A percentile compares a stretch with the other conserved stretches of the same genome.
Conservation (phyloP, 441 rosid species). For the Eruca vesicaria region DNA sequence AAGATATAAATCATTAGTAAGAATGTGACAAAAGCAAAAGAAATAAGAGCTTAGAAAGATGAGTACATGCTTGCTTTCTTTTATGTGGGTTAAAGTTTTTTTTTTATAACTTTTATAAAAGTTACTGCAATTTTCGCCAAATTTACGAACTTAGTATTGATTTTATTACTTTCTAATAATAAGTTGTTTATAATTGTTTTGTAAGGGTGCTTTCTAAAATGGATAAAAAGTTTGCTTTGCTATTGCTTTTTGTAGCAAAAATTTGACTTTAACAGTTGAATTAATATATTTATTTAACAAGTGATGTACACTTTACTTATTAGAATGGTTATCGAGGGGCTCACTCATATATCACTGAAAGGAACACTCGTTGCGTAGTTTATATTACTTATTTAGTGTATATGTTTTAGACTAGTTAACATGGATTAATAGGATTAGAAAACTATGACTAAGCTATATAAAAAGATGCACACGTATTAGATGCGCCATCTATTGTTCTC, state of each 20-base stretch:
- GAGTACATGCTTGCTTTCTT: slow-evolving; percentile 22
- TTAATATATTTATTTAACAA: not conserved
- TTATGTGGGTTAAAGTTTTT: slow-evolving; percentile 26
- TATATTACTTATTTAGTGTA: not conserved
- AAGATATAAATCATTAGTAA: slow-evolving; percentile 16
- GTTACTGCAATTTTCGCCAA: slow-evolving; percentile 9
- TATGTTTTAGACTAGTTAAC: not conserved
- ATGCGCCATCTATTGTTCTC: not conserved
- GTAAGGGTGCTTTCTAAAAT: slow-evolving; percentile 19
- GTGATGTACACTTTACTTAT: slow-evolving; percentile 27
- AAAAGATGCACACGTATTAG: not conserved
- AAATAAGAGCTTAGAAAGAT: slow-evolving; percentile 24
- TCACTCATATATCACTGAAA: slow-evolving; percentile 17
- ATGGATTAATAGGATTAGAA: not conserved
- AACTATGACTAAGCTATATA: not conserved
- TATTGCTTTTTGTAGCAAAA: slow-evolving; percentile 19
- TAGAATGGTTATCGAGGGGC: slow-evolving; percentile 21
- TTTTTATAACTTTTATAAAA: slow-evolving; percentile 12
- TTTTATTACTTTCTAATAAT: not conserved
- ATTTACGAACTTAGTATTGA: not conserved
- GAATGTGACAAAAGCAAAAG: slow-evolving; percentile 9
- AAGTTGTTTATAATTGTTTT: not conserved
- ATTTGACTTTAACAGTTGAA: slow-evolving; percentile 31
- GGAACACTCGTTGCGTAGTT: not conserved
- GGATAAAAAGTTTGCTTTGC: slow-evolving; percentile 26